Evolutionary conservation across 192 early-diverging fungal genomes (phyloP), one percentile per base, ranked within the genome.

Genomic region (Backusella luteola): DNA sequence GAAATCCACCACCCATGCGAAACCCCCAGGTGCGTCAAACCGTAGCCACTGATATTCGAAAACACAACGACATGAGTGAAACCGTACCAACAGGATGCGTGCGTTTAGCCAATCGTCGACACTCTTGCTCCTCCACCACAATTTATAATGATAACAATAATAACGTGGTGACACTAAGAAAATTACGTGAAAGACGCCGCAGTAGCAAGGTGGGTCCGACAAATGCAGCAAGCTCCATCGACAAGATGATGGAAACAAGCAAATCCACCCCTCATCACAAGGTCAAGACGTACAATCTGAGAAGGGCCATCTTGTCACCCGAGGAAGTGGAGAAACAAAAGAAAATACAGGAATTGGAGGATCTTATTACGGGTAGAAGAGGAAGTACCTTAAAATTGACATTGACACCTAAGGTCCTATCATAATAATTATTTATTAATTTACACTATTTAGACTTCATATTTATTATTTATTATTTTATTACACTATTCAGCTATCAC

Each of bases 331-430:
- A 75, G n/a, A 66, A 75, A n/a, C 59, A 75, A 44, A 63, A 66
- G 34, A 66, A 66, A 29, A 63, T 44, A 26, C 59, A 75, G 63
- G 63, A 66, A 17, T 56, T 82, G 15, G 81, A 82, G 38, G 81
- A 82, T 73, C 66, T 78, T 8, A 79, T 82, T 38, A 75, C 75
- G 19, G 77, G 81, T 8, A 46, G 76, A 32, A 59, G 81, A 21
- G 76, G 53, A 23, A 82, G 81, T 35, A 82, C 81, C 17, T 59
- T 82, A 19, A 82, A 79, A 39, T 46, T 82, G 32, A 76, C 74
- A 29, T 71, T 82, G 17, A 82, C 81, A 71, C 81, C 81, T 21
- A 76, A 75, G 36, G 76, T 35, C 26, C 42, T 76, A 12, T 38
- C 68, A 15, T 76, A 70, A 70, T 34, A n/a, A 49, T 49, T 49